Evolutionary conservation across 371 early-diverging fungal genomes (phyloP), one percentile per base, ranked within the genome.

Genomic region (Mortierella sp.): DNA sequence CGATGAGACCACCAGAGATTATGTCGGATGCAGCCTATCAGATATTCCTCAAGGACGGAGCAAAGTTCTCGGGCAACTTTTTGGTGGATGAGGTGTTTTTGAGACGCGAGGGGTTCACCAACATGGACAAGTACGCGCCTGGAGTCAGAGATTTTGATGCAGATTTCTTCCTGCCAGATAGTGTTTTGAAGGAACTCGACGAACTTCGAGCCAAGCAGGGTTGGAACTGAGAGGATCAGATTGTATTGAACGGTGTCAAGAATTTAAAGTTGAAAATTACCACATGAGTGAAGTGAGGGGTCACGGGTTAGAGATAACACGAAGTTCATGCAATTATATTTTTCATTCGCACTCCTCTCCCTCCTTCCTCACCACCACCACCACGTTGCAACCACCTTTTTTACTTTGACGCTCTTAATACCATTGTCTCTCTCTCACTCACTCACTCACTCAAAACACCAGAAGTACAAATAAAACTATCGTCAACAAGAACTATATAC

Each of bases 1-100:
- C 63, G n/a, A 70, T 83, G 72, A 63, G 88, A 38, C 88, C 79
- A 22, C 87, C 94, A 7, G 93, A 91, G 52, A 95, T 96, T 70
- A 94, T 96, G 92, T 92, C 95, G 4, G 96, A 96, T 81, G 93
- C 96, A 0, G 96, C 96, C 16, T 85, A 89, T 61, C 63, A 85
- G 59, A 84, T 96, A 19, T 84, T 93, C 15, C 69, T 66, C 63
- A 90, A 92, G 83, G 82, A 87, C 40, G 64, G 85, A 40, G 59
- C 69, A 50, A 65, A 60, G 38, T 94, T 87, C 80, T 89, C 89
- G 66, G 95, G 95, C 66, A 87, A 94, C 68, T 94, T 95, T 73
- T 86, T 84, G 62, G 87, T 95, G 21, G 95, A 95, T 77, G 95
- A 95, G 78, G 71, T 88, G 53, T 76, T 94, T 36, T 82, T 95